Base-by-base conservation (phyloP, 441 rosid species). In the Euphorbia schlechtendalii region DNA sequence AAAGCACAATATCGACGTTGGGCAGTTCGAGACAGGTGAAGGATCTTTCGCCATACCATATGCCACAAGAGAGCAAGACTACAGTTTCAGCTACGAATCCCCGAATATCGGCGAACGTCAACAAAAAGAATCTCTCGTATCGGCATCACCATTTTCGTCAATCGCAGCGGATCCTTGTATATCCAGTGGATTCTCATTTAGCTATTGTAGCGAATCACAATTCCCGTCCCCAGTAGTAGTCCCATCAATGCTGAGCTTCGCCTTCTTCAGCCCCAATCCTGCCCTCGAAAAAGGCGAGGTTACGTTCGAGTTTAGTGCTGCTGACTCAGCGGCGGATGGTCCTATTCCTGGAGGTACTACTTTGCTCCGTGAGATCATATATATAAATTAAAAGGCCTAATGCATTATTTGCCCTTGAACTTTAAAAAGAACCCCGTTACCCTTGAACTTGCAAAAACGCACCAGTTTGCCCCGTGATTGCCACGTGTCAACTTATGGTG, bases 161-260 rank as follows among this genome's bases (percentile, higher is more conserved):
- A 81, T 77, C 67, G 59, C 71, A 61, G 80, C 66, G 34, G 78
- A 71, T 17, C 62, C 74, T 8, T 3, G 56, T 62, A 64, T 75
- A 52, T 27, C 78, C 59, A 83, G 64, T 61, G 87, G 81, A 51
- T 85, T 88, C 74, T 86, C 96, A 58, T 86, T 82, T 65, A 79
- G 79, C 72, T 82, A 77, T 61, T 72, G 76, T 58, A 52, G 52
- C 5, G 84, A 82, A 9, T 57, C 52, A 28, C 76, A 78, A 34
- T 63, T 80, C 59, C 70, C 82, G 49, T 71, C 79, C 21, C 74
- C 87, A n/a, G n/a, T n/a, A n/a, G n/a, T n/a, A 59, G 34, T 88
- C 52, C 75, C 79, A n/a, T 80, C 96, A 13, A 78, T 84, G 86
- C 88, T 83, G 45, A 88, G 94, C 76, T 84, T 91, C 72, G 71